phyloP scores from a whole-genome alignment of 306 rosid genomes.

The Dryas octopetala region DNA sequence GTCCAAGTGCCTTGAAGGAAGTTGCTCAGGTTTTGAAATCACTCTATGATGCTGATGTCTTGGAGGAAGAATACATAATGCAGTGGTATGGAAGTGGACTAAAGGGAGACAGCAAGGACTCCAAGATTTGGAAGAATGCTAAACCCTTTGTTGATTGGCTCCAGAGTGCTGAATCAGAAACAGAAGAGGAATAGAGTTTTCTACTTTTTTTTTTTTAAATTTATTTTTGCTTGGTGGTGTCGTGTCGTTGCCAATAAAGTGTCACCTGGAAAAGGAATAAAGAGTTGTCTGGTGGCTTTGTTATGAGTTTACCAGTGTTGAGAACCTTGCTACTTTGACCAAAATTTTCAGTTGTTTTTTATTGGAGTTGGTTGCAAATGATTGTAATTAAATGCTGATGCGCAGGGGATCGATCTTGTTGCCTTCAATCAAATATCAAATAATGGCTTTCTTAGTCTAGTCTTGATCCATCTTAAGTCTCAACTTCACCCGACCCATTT shows the following conservation, averaged over 20 bases:
- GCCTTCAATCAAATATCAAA: too few relatives aligned
- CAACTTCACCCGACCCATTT: too few relatives aligned
- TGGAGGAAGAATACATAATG: conserved; percentile 55
- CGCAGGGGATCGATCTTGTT: too few relatives aligned
- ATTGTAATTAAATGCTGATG: too few relatives aligned
- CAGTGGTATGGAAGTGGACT: conserved; percentile 54
- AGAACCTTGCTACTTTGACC: background rate
- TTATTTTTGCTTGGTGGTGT: conserved; percentile 12
- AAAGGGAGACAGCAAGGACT: conserved; percentile 41
- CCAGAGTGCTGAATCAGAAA: conserved; percentile 67
- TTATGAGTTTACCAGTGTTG: background rate
- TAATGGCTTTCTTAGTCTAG: too few relatives aligned
- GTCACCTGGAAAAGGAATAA: background rate
- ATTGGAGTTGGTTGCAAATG: too few relatives aligned
- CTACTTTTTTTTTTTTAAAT: background rate
- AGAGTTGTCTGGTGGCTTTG: background rate
- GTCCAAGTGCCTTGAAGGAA: conserved; percentile 45
- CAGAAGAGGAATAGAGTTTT: conserved; percentile 45
- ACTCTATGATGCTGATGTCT: conserved; percentile 53
- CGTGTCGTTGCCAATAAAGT: background rate
- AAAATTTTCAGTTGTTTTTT: too few relatives aligned
- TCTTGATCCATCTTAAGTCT: too few relatives aligned
- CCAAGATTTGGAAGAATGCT: conserved; percentile 57
- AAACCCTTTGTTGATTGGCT: conserved; percentile 60
- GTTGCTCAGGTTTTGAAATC: conserved; percentile 55